A percentile compares a stretch with the other conserved stretches of the same genome.
Evolutionary conservation across 2,329 filamentous ascomycete species (phyloP).

Genomic region (Phialocephala subalpina): DNA sequence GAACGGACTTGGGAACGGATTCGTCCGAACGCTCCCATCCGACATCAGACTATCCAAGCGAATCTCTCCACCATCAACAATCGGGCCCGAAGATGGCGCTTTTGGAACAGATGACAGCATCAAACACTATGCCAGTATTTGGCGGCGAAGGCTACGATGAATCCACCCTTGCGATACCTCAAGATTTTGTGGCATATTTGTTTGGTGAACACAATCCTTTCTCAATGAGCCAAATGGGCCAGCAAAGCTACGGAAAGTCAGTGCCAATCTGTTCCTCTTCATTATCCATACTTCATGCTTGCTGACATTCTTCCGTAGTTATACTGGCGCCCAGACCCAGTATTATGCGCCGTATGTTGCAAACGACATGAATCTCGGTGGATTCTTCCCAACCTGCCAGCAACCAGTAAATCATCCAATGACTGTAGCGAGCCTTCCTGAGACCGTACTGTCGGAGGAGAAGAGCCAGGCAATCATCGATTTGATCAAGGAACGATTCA

Average conservation of each 20-base stretch:
- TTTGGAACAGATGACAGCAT: slow-evolving; percentile 68
- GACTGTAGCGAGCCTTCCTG: slow-evolving; percentile 86
- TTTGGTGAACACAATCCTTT: slow-evolving; percentile 73
- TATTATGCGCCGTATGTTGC: slow-evolving; percentile 59
- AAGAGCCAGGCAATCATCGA: slow-evolving; percentile 86
- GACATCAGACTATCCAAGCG: slow-evolving; percentile 42
- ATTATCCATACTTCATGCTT: too few species aligned
- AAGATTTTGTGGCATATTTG: slow-evolving; percentile 86
- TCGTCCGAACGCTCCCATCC: slow-evolving; percentile 38
- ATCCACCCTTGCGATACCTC: slow-evolving; percentile 85
- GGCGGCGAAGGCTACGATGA: slow-evolving; percentile 84
- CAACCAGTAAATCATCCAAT: slow-evolving; percentile 80
- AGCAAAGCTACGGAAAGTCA: slow-evolving; percentile 58
- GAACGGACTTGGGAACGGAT: slow-evolving; percentile 38
- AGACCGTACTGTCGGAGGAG: slow-evolving; percentile 85
- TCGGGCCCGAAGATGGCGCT: slow-evolving; percentile 61
- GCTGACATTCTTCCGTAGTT: too few species aligned
- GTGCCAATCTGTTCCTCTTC: too few species aligned
- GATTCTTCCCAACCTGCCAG: slow-evolving; percentile 60
- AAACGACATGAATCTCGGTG: slow-evolving; percentile 57
- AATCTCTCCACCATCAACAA: slow-evolving; percentile 44
- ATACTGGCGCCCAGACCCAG: slow-evolving; percentile 55
- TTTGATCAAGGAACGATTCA: slow-evolving; percentile 81
- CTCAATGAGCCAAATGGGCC: slow-evolving; percentile 58
- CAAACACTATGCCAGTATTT: slow-evolving; percentile 84